Percentiles rank a stretch among this genome's conserved stretches.
These are phyloP conservation scores for Ogataea thermomethanolica DNA, from an alignment of 805 yeast species.

Conservation along the genomic window DNA sequence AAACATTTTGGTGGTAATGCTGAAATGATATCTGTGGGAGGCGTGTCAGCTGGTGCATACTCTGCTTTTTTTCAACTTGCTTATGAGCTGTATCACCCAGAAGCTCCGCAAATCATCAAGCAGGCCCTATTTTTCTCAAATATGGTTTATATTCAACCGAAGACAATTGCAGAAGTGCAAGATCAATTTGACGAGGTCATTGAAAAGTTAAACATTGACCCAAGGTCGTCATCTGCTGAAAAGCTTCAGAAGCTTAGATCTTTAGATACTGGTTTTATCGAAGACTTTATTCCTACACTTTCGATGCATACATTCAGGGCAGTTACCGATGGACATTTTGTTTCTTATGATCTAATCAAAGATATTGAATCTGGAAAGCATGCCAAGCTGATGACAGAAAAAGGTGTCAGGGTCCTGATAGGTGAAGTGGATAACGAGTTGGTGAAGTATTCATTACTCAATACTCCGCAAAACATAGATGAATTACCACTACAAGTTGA, in stretches of 20 bases:
- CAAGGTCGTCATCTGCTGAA: background rate
- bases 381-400: conserved; percentile 22
- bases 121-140: conserved; percentile 36
- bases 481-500: conserved; percentile 32
- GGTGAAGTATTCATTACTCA: conserved; percentile 29
- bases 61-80: conserved; percentile 41
- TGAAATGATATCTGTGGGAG: conserved; percentile 40
- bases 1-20: conserved; percentile 46
- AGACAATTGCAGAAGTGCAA: conserved; percentile 33
- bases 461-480: conserved; percentile 28
- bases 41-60: conserved; percentile 47
- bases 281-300: conserved; percentile 22
- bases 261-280: conserved; percentile 11
- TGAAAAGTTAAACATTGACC: conserved; percentile 18
- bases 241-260: conserved; percentile 6
- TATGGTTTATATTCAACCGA: conserved; percentile 38
- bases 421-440: conserved; percentile 38
- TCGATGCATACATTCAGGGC: conserved; percentile 34
- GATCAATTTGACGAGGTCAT: conserved; percentile 37
- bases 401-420: conserved; percentile 25
- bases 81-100: conserved; percentile 41
- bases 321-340: conserved; percentile 38
- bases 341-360: conserved; percentile 28
- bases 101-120: conserved; percentile 38
- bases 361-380: conserved; percentile 33